A percentile compares a stretch with the other conserved stretches of the same genome.
Conservation (phyloP, 164 flowering plant genomes). For the Nymphaea thermarum region DNA sequence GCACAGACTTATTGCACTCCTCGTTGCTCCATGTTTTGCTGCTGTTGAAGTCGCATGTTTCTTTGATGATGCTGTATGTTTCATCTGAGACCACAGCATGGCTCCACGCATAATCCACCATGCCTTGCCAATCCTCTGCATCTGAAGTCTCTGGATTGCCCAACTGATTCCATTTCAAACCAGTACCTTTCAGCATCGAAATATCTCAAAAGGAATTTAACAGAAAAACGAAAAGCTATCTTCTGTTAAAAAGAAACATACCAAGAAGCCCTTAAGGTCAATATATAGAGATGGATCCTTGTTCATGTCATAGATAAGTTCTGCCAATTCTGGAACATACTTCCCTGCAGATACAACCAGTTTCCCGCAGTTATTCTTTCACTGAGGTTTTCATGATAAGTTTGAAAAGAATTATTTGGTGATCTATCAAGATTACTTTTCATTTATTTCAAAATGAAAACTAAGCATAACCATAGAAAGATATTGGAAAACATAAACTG, state of each 20-base stretch:
- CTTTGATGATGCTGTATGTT: conserved; percentile 41
- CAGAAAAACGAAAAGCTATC: neutral
- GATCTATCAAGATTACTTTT: no score
- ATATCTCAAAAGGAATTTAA: neutral
- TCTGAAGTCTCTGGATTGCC: conserved; percentile 86
- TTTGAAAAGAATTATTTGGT: neutral
- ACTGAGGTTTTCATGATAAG: neutral
- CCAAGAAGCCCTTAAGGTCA: conserved; percentile 77
- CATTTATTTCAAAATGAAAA: no score
- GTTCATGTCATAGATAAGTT: conserved; percentile 69
- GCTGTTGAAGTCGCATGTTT: conserved; percentile 58
- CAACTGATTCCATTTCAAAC: conserved; percentile 22
- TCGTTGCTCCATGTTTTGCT: conserved; percentile 49
- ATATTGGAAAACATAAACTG: no score
- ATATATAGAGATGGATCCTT: conserved; percentile 44
- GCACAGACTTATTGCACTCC: conserved; percentile 39
- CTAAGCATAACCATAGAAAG: no score
- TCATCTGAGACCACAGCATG: conserved; percentile 90
- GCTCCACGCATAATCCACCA: conserved; percentile 96
- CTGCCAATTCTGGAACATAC: conserved; percentile 86
- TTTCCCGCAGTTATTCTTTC: no score
- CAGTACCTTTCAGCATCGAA: neutral
- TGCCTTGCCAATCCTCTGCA: conserved; percentile 67
- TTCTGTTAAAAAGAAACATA: conserved; percentile 14
- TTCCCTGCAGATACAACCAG: conserved; percentile 40